A percentile compares a stretch with the other conserved stretches of the same genome.
Conservation (phyloP, 768 basidiomycete species). For the Mycena filopes region DNA sequence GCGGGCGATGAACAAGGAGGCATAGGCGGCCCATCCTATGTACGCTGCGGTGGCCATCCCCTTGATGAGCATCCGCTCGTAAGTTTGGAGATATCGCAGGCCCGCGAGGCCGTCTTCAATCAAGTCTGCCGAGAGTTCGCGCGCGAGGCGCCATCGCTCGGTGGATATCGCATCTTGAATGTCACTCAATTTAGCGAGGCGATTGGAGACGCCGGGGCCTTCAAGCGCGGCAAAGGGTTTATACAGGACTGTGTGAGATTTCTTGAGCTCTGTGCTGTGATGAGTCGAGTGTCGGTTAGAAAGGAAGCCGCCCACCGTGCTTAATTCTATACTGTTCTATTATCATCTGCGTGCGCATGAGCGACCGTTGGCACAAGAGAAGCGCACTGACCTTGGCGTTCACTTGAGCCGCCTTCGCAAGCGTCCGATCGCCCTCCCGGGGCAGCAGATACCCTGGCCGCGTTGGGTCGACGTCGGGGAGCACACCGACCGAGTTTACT, state of each 20-base stretch:
- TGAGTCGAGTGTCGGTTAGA: conserved; percentile 48
- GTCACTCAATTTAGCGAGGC: conserved; percentile 46
- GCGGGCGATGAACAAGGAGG: conserved; percentile 66
- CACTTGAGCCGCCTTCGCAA: conserved; percentile 66
- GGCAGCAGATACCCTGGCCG: conserved; percentile 67
- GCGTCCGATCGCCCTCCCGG: conserved; percentile 55
- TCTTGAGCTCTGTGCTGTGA: conserved; percentile 65
- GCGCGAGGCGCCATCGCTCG: conserved; percentile 59
- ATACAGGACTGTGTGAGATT: conserved; percentile 67
- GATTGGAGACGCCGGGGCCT: conserved; percentile 36
- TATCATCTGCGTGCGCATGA: conserved; percentile 57
- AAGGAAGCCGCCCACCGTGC: conserved; percentile 63
- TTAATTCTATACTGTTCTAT: conserved; percentile 83
- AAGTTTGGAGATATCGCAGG: conserved; percentile 84
- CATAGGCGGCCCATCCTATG: conserved; percentile 80
- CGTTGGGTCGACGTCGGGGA: conserved; percentile 78
- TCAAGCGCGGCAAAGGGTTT: conserved; percentile 67
- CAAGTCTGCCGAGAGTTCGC: conserved; percentile 59
- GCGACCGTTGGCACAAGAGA: neutral
- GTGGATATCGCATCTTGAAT: conserved; percentile 60
- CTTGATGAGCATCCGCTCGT: conserved; percentile 80
- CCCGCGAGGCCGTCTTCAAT: conserved; percentile 67
- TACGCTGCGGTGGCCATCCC: conserved; percentile 78
- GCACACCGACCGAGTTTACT: conserved; percentile 83
- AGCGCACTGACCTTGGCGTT: conserved; percentile 65